Evolutionary conservation across 306 rosid genomes (phyloP).

Genomic region (Trifolium pratense): DNA sequence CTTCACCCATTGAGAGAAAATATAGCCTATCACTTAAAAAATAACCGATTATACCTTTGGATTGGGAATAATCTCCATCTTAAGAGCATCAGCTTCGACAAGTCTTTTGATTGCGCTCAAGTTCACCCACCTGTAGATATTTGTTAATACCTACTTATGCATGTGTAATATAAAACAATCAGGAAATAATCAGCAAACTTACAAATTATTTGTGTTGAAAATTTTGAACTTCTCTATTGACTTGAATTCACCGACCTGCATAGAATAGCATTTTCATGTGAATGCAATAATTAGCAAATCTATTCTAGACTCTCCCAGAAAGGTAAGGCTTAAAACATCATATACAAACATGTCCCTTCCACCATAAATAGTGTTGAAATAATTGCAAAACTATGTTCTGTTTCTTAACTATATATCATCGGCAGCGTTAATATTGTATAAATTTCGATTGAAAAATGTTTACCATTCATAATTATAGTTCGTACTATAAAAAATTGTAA

Average conservation of each 20-base stretch:
- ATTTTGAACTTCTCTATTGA: conserved; percentile 97
- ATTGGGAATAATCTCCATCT: conserved; percentile 98
- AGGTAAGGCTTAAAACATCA: conserved; percentile 30
- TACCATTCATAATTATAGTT: conserved; percentile 11
- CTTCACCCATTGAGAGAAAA: neutral
- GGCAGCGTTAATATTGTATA: conserved; percentile 10
- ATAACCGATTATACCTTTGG: conserved; percentile 71
- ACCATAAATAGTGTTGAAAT: conserved; percentile 18
- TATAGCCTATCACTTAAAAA: conserved; percentile 8
- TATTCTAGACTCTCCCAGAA: neutral
- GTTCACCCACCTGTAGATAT: conserved; percentile 83
- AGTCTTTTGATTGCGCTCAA: conserved; percentile 88
- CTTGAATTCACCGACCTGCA: conserved; percentile 93
- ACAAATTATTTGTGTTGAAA: conserved; percentile 97
- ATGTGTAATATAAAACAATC: conserved; percentile 15
- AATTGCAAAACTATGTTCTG: conserved; percentile 22
- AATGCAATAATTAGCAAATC: conserved; percentile 25
- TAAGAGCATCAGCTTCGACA: conserved; percentile 85
- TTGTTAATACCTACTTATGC: conserved; percentile 39
- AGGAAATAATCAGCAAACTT: conserved; percentile 44
- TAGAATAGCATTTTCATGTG: conserved; percentile 40
- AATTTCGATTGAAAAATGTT: neutral
- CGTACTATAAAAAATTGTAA: conserved; percentile 23
- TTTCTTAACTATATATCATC: neutral
- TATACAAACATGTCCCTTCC: conserved; percentile 24